Evolutionary conservation across 148 eudicot genomes (phyloP).

Genomic region (Selenicereus undatus): DNA sequence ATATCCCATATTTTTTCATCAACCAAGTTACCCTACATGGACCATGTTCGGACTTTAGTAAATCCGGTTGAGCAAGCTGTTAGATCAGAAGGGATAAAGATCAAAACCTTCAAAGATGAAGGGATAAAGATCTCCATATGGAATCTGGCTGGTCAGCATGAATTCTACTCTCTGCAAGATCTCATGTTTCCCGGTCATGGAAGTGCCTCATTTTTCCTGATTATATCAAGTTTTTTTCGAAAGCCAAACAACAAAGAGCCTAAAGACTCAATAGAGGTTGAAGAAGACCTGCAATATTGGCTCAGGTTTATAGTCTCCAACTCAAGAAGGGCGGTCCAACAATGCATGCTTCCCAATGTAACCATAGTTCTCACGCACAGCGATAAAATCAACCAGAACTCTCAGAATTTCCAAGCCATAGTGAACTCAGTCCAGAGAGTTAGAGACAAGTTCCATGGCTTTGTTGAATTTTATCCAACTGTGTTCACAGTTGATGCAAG

Average conservation of each 20-base stretch:
- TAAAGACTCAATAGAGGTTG: constrained; percentile 60
- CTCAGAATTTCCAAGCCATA: constrained; percentile 49
- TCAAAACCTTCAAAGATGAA: constrained; percentile 63
- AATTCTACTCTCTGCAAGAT: constrained; percentile 66
- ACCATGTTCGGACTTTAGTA: constrained; percentile 69
- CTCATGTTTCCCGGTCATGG: constrained; percentile 96
- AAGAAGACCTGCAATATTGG: constrained; percentile 92
- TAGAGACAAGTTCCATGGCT: constrained; percentile 62
- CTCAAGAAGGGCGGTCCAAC: constrained; percentile 78
- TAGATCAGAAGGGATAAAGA: constrained; percentile 55
- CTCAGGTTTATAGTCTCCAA: constrained; percentile 84
- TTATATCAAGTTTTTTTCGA: constrained; percentile 54
- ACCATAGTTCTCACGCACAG: constrained; percentile 70
- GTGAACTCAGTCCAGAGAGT: constrained; percentile 54
- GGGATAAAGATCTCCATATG: constrained; percentile 77
- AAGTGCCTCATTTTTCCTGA: constrained; percentile 72
- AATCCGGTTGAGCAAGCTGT: constrained; percentile 89
- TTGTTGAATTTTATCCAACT: constrained; percentile 68
- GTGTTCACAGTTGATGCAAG: constrained; percentile 92
- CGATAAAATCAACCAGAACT: constrained; percentile 62
- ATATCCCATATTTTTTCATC: constrained; percentile 58
- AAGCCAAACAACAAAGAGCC: constrained; percentile 70
- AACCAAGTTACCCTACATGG: constrained; percentile 59
- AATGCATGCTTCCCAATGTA: constrained; percentile 79
- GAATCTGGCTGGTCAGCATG: constrained; percentile 85